Evolutionary conservation across 768 basidiomycete genomes (phyloP).

Genomic region (Russula sp.): DNA sequence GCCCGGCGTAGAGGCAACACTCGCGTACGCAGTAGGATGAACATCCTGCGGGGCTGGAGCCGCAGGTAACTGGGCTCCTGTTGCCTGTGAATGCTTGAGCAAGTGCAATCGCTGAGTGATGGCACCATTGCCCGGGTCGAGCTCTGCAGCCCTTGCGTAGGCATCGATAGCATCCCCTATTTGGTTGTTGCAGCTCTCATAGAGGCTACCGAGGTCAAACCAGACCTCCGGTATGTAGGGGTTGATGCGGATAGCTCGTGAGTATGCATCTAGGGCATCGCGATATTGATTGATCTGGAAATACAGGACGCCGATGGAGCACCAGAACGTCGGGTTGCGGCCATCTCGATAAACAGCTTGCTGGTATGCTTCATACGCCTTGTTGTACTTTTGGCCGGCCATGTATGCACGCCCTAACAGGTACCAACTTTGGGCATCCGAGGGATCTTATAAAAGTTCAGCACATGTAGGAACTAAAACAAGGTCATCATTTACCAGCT

Average conservation of each 20-base stretch:
- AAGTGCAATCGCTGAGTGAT: slow-evolving; percentile 78
- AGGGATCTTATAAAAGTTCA: slow-evolving; percentile 53
- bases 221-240: slow-evolving; percentile 94
- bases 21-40: slow-evolving; percentile 91
- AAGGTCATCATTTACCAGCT: slow-evolving; percentile 60
- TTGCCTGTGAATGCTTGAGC: slow-evolving; percentile 69
- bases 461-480: not conserved
- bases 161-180: slow-evolving; percentile 98
- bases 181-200: slow-evolving; percentile 99
- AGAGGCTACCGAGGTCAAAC: slow-evolving; percentile 95
- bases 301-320: slow-evolving; percentile 97
- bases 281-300: slow-evolving; percentile 99
- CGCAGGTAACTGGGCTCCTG: slow-evolving; percentile 69
- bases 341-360: slow-evolving; percentile 99
- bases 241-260: slow-evolving; percentile 96
- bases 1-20: slow-evolving; percentile 57
- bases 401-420: slow-evolving; percentile 97
- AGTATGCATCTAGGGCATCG: slow-evolving; percentile 97
- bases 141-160: slow-evolving; percentile 89
- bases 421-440: slow-evolving; percentile 98
- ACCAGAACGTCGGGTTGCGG: slow-evolving; percentile 99
- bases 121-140: slow-evolving; percentile 78
- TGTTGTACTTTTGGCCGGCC: slow-evolving; percentile 98
- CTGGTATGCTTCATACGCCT: slow-evolving; percentile 98
- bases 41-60: slow-evolving; percentile 94